phyloP scores from a whole-genome alignment of 176 grass and related monocot species.

The Triticum timopheevii region DNA sequence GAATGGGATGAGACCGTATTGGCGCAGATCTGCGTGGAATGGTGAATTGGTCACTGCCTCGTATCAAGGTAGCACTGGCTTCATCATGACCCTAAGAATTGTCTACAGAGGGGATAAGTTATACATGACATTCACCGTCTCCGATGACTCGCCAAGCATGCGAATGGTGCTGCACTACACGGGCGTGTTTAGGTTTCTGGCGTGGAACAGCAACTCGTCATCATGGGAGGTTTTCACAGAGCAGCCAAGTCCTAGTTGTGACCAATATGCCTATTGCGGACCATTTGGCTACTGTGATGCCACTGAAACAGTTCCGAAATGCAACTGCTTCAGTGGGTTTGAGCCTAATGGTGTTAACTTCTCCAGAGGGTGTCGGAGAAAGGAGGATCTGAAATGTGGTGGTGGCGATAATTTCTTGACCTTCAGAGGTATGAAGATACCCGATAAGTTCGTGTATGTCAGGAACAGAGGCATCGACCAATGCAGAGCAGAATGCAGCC shows the following conservation, averaged over 20 bases:
- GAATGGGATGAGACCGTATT: background rate
- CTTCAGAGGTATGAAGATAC: background rate
- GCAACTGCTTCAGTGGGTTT: slow-evolving; percentile 55
- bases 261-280: slow-evolving; percentile 21
- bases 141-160: slow-evolving; percentile 19
- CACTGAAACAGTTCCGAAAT: slow-evolving; percentile 7
- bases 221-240: background rate
- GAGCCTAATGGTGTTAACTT: slow-evolving; percentile 18
- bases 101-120: background rate
- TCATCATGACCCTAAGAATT: background rate
- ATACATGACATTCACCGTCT: background rate
- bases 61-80: background rate
- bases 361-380: slow-evolving; percentile 46
- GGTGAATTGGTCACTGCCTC: background rate
- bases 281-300: slow-evolving; percentile 23
- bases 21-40: slow-evolving; percentile 33
- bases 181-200: background rate
- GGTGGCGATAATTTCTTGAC: background rate
- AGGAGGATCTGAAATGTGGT: slow-evolving; percentile 2
- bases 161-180: slow-evolving; percentile 32
- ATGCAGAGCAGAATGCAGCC: slow-evolving; percentile 36
- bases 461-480: slow-evolving; percentile 24
- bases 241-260: slow-evolving; percentile 6
- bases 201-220: background rate
- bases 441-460: slow-evolving; percentile 25